Base-by-base conservation (phyloP, 371 early-diverging fungal genomes). In the Mortierella sp. region DNA sequence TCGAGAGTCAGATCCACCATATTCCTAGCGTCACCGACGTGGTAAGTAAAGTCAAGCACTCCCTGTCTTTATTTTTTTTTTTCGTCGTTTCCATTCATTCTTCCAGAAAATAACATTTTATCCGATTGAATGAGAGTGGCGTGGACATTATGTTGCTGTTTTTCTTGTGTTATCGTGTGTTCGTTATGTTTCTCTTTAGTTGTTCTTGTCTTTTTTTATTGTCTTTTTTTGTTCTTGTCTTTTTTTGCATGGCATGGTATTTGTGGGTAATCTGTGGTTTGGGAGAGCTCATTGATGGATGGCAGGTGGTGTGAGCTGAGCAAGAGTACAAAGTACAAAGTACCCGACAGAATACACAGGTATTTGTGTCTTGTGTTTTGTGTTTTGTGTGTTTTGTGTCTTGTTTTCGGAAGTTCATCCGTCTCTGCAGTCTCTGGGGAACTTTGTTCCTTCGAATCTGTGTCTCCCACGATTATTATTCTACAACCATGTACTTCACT, bases 1-100 rank as follows among this genome's bases (percentile, higher is more conserved):
- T 81, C 58, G 82, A 81, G 41, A 77, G 77, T 64, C 77, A 81
- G 50, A 63, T 81, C 11, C 71, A 74, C 47, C 69, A 81, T 37
- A 71, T 74, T 43, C 77, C 82, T 8, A 45, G 44, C 34, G 48
- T 80, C 52, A 72, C 80, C 1, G 80, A 80, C 43, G 41, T 71
- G 13, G 80, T 80, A 76, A 76, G 80, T 72, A n/a, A n/a, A n/a
- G n/a, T n/a, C n/a, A n/a, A n/a, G n/a, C n/a, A n/a, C n/a, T n/a
- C n/a, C n/a, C n/a, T n/a, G n/a, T n/a, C n/a, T 26, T 40, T 24
- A 45, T 13, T 47, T 41, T 41, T 64, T 52, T 37, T 19, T 64
- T 66, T 66, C 13, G 22, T 47, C 53, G 8, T 66, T 66, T n/a
- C n/a, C 41, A 16, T 64, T 41, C n/a, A n/a, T n/a, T n/a, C n/a